Base-by-base conservation (phyloP, 2,329 filamentous ascomycete species). In the Camillea tinctor region DNA sequence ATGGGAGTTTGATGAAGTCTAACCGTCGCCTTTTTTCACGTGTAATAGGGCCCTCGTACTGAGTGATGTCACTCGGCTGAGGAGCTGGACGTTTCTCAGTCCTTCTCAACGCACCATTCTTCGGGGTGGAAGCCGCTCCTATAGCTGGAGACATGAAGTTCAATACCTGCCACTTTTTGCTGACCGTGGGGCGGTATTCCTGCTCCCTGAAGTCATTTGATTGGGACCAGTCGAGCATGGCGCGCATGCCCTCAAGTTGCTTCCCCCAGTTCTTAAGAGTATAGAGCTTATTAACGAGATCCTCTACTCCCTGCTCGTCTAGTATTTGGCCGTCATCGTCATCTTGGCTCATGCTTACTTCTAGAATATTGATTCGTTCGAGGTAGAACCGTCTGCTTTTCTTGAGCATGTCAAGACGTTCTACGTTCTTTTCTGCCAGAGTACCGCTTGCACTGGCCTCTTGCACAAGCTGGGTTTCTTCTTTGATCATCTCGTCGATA, bases 401-500 rank as follows among this genome's bases (percentile, higher is more conserved):
- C 22, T 58, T 49, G 7, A 62, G 55, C 6, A 48, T n/a, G 3
- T 22, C 6, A 11, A 62, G 54, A 7, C 60, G 57, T 36, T 48
- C 6, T 20, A 59, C 57, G 30, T 62, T 62, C 54, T 62, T 55
- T 21, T 54, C 30, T 19, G 26, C 50, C 7, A 36, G 3, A 1
- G 51, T 57, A 20, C 50, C 54, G 23, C 20, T 54, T 2, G 1
- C 26, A 23, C 52, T 54, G 20, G 50, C 49, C 15, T 53, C 20
- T 15, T 24, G 6, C 2, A 49, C 30, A 19, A 44, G 13, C 22
- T 57, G 54, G 17, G 50, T 23, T 62, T 78, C 75, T 50, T 75
- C 70, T 40, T 73, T 69, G 61, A 79, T 79, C 1, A 77, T 63
- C 58, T 70, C 64, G 36, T 77, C 72, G 4, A 79, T 65, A 59